These are phyloP conservation scores for Rhododendron ovatum DNA, from an alignment of 148 eudicot species.

Conservation along the genomic window DNA sequence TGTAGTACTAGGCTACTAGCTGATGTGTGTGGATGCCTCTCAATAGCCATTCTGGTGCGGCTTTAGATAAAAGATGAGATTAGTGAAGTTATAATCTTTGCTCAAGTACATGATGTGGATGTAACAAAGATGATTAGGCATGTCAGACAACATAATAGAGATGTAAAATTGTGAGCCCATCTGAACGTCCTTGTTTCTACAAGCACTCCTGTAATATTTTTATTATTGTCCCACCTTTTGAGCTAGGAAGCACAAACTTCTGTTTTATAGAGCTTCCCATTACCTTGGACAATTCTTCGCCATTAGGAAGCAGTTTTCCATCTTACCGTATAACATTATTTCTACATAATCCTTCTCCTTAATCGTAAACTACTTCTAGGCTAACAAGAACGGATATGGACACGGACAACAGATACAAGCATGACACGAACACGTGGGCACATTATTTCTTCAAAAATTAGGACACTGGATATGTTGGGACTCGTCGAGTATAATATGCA, in stretches of 20 bases:
- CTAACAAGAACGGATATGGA: no score
- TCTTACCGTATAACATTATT: no score
- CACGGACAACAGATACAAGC: no score
- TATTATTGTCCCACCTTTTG: neutral
- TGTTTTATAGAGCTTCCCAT: neutral
- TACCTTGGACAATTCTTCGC: neutral
- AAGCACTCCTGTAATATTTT: neutral
- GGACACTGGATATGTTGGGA: neutral
- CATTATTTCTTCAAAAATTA: no score
- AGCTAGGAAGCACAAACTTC: neutral
- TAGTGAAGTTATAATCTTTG: neutral
- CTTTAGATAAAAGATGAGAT: neutral
- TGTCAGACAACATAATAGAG: neutral
- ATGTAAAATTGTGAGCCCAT: neutral
- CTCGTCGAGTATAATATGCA: neutral
- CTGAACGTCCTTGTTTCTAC: neutral
- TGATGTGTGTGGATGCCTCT: neutral
- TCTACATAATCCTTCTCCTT: no score
- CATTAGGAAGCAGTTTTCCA: no score
- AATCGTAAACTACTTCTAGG: no score
- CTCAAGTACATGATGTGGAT: neutral
- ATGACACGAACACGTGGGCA: neutral
- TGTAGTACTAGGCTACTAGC: neutral
- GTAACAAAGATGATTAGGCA: neutral
- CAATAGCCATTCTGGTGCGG: neutral